Base-by-base conservation (phyloP, 2,329 filamentous ascomycete genomes). In the Exophiala xenobiotica region DNA sequence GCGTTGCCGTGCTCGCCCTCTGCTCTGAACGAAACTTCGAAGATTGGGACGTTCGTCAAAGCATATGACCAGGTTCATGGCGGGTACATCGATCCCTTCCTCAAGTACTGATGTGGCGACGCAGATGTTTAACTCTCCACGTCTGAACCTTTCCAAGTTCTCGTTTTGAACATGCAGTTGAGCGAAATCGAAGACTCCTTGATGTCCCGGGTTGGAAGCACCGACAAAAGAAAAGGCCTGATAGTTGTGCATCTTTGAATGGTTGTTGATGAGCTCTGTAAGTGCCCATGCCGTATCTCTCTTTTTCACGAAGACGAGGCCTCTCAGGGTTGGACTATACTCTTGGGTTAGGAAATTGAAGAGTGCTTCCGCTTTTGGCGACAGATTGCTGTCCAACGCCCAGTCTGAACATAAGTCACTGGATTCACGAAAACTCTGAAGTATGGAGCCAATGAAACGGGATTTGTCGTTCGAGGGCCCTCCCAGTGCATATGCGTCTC, bases 251-350 rank as follows among this genome's bases (percentile, higher is more conserved):
- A 52, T 72, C 6, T 57, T 52, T 23, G 83, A 78, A 55, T 84
- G 78, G 0, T 71, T 60, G 0, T 73, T 72, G 1, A 90, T 66
- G 1, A 89, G 63, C 4, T 82, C 74, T 2, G 75, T 68, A 23
- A 91, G 69, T 3, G 87, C 76, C 5, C 74, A 75, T 0, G 83
- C 83, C 0, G 80, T 82, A 1, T 76, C 76, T 44, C 85, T 72
- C 61, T 87, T 80, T 51, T 79, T 73, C 19, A 81, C 86, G 58
- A 91, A 91, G 0, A 90, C 68, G 12, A 91, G 82, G 0, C 83
- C 74, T 0, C 69, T 69, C 23, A 73, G 82, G 3, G 78, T 75
- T 0, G 74, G 67, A 1, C 68, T 64, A 1, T 74, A 66, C 1
- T 76, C 66, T 9, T 70, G 64, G 1, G 63, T 61, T 1, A 80